Evolutionary conservation across 352 stramenopile genomes (phyloP).

Genomic region (Pythium aquatile): DNA sequence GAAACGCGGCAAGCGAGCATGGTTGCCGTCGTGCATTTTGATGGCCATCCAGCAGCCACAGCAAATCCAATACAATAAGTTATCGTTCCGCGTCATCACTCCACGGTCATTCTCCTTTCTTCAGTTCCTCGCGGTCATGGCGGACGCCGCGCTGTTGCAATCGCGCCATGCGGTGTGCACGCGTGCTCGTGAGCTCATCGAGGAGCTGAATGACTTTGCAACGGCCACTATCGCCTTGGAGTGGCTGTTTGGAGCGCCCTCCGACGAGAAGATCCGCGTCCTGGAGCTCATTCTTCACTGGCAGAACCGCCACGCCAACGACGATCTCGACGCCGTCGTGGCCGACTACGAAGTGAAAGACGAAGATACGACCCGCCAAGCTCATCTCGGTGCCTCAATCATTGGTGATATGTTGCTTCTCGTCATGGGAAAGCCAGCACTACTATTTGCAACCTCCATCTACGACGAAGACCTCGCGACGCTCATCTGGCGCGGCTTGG

Average conservation of each 20-base stretch:
- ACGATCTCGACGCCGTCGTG: conserved; percentile 32
- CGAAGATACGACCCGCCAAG: background rate
- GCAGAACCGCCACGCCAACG: conserved; percentile 16
- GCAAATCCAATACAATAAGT: conserved; percentile 19
- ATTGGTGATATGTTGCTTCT: conserved; percentile 36
- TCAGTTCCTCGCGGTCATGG: background rate
- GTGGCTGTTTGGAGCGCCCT: conserved; percentile 39
- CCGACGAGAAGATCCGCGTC: conserved; percentile 15
- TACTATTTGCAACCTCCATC: conserved; percentile 80
- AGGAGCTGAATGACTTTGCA: conserved; percentile 62
- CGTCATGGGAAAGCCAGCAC: conserved; percentile 74
- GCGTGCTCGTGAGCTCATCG: conserved; percentile 39
- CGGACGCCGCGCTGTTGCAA: background rate
- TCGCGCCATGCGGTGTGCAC: background rate
- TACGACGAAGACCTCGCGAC: conserved; percentile 81
- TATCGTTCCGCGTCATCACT: conserved; percentile 4
- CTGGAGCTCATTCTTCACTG: conserved; percentile 21
- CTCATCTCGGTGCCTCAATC: conserved; percentile 4
- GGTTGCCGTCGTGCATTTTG: conserved; percentile 2
- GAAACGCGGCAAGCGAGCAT: background rate
- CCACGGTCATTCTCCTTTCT: background rate
- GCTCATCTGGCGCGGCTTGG: conserved; percentile 57
- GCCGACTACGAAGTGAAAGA: conserved; percentile 30
- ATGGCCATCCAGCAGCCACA: background rate
- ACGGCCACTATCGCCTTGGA: conserved; percentile 43